Evolutionary conservation across 352 stramenopile genomes (phyloP).

Genomic region (Pythium diclinum): DNA sequence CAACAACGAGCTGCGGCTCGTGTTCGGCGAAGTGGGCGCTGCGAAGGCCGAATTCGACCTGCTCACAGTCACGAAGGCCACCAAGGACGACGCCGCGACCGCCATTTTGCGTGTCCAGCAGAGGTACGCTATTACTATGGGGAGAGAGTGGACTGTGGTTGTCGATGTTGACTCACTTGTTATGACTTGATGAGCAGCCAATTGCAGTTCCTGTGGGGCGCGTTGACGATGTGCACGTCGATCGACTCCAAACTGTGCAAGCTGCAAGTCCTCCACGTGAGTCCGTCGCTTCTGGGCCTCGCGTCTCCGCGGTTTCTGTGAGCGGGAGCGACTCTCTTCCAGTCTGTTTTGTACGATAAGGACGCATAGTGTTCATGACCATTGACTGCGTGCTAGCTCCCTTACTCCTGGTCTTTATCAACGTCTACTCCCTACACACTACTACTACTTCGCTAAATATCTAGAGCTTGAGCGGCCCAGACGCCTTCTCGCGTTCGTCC

Average conservation of each 20-base stretch:
- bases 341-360: background rate
- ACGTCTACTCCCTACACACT: background rate
- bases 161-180: background rate
- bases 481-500: constrained; percentile 17
- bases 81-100: constrained; percentile 40
- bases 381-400: too few relatives aligned
- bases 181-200: constrained; percentile 24
- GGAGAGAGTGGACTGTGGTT: background rate
- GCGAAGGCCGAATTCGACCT: constrained; percentile 68
- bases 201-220: constrained; percentile 56
- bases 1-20: constrained; percentile 64
- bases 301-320: constrained; percentile 56
- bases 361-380: background rate
- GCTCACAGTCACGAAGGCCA: constrained; percentile 40
- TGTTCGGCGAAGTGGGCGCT: constrained; percentile 64
- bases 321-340: background rate
- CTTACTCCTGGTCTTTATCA: background rate
- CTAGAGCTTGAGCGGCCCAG: constrained; percentile 27
- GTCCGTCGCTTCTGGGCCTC: constrained; percentile 62
- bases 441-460: background rate
- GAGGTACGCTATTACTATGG: constrained; percentile 23
- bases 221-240: constrained; percentile 70
- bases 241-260: constrained; percentile 66
- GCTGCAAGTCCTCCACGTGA: constrained; percentile 59
- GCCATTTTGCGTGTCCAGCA: constrained; percentile 61